Base-by-base conservation (phyloP, 805 yeast species). In the Candida railenensis region DNA sequence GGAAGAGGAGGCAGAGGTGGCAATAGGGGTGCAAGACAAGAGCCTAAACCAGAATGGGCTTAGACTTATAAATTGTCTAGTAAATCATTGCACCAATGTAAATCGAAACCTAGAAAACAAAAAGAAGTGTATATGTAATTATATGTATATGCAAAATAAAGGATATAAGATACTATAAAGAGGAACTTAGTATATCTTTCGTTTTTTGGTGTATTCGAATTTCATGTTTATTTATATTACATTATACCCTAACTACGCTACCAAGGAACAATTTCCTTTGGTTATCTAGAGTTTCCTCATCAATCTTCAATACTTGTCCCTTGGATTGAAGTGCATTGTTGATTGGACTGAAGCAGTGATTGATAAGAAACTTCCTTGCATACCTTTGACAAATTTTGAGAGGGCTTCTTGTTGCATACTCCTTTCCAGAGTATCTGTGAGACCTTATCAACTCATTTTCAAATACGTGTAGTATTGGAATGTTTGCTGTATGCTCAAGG, bases 41-140 rank as follows among this genome's bases (percentile, higher is more conserved):
- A 58, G 25, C 44, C 52, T n/a, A 56, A 47, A 32, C 68, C 68
- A 4, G 68, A 63, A 52, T 63, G 68, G 68, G 68, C 68, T 9
- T 63, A 50, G 42, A 44, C 44, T 7, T 14, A 34, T n/a, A n/a
- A n/a, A n/a, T n/a, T n/a, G n/a, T n/a, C n/a, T n/a, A n/a, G n/a
- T n/a, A n/a, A n/a, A n/a, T n/a, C n/a, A n/a, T n/a, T n/a, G n/a
- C n/a, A n/a, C n/a, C n/a, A n/a, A n/a, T n/a, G n/a, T n/a, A n/a
- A n/a, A n/a, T n/a, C n/a, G n/a, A n/a, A n/a, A n/a, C n/a, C n/a
- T n/a, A n/a, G n/a, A n/a, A n/a, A n/a, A 25, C 9, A 11, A 25
- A 25, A 5, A 5, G 30, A 11, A 25, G 30, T 25, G 11, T 25
- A 25, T 25, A 25, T 25, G 30, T 25, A 25, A 25, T 25, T 25